Conservation (phyloP, 192 early-diverging fungal genomes). For the Cladochytrium replicatum region DNA sequence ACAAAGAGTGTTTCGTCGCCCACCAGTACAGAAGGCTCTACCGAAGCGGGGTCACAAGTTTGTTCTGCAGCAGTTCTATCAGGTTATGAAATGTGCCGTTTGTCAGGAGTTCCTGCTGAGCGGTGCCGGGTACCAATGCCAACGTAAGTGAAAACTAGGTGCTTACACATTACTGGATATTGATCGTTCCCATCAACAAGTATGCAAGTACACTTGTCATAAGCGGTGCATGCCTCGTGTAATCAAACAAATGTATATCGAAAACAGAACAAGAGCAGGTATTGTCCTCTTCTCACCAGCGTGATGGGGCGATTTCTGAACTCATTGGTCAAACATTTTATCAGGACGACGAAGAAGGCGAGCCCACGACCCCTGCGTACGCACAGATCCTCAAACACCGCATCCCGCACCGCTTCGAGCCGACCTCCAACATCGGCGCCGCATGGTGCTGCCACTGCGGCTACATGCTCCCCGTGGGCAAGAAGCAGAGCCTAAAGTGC, state of each 20-base stretch:
- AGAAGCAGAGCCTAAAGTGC: conserved; percentile 45
- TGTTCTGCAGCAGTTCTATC: conserved; percentile 79
- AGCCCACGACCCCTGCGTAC: conserved; percentile 7
- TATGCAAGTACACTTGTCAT: conserved; percentile 91
- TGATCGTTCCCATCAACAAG: conserved; percentile 21
- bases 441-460: conserved; percentile 99
- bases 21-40: conserved; percentile 74
- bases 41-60: conserved; percentile 94
- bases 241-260: conserved; percentile 82
- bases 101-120: conserved; percentile 92
- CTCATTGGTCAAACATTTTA: neutral
- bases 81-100: conserved; percentile 95
- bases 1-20: conserved; percentile 39
- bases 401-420: conserved; percentile 94
- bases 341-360: conserved; percentile 48
- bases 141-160: conserved; percentile 42
- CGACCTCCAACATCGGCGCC: conserved; percentile 67
- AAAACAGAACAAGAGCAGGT: conserved; percentile 48
- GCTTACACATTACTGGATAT: neutral
- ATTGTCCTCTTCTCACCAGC: conserved; percentile 4
- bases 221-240: conserved; percentile 78
- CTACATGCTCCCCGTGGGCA: conserved; percentile 83
- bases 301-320: conserved; percentile 4
- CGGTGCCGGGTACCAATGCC: conserved; percentile 82
- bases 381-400: conserved; percentile 62